Percentiles rank a stretch among this genome's conserved stretches.
Conservation (phyloP, 140 eudicot genomes). For the Eryngium alpinum region DNA sequence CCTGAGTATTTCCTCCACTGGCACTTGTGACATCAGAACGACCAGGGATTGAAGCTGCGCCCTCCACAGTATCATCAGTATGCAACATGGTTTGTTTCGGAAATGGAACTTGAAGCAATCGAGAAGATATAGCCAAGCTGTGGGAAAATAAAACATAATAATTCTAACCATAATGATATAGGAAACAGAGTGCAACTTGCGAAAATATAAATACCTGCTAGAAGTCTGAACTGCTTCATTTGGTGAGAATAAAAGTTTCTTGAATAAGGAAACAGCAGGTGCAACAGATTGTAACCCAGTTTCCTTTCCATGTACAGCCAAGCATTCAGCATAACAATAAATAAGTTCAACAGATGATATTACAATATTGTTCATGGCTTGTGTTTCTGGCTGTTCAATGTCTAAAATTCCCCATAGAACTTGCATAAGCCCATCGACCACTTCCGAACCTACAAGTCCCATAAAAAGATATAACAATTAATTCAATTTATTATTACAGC, state of each 20-base stretch:
- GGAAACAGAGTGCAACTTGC: not conserved
- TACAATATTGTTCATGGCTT: constrained; percentile 95
- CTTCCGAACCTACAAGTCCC: constrained; percentile 70
- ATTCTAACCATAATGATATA: not conserved
- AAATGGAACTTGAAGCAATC: constrained; percentile 98
- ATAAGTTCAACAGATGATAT: constrained; percentile 90
- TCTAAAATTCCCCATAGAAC: constrained; percentile 99
- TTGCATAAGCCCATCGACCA: constrained; percentile 97
- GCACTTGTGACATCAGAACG: constrained; percentile 54
- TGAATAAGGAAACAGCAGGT: constrained; percentile 80
- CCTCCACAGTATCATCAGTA: constrained; percentile 64
- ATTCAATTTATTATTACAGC: not conserved
- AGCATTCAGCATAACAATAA: constrained; percentile 95
- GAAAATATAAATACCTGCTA: constrained; percentile 68
- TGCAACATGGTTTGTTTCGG: constrained; percentile 99
- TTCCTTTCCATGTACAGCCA: constrained; percentile 77
- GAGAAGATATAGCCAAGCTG: constrained; percentile 97
- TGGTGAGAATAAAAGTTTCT: constrained; percentile 74
- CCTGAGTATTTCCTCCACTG: constrained; percentile 61
- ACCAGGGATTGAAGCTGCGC: constrained; percentile 40
- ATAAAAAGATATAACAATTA: not conserved
- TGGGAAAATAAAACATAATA: constrained; percentile 15
- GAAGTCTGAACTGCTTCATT: constrained; percentile 99
- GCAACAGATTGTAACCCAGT: constrained; percentile 58
- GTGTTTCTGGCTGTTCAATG: constrained; percentile 91